Evolutionary conservation across 2,329 filamentous ascomycete genomes (phyloP).

Genomic region (Aspergillus intermedius): DNA sequence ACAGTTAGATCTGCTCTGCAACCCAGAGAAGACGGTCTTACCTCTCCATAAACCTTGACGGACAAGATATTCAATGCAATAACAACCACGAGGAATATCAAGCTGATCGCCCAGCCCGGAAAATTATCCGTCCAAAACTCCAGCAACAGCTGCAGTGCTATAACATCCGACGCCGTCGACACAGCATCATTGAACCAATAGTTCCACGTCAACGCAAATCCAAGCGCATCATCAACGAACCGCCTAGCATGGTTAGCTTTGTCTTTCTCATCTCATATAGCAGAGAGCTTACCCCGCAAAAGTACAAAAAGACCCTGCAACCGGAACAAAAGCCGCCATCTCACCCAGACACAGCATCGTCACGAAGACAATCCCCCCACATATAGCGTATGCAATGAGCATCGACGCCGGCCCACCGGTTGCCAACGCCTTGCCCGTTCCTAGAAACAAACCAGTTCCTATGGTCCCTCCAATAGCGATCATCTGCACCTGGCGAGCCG

Average conservation of each 20-base stretch:
- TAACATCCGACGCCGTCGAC: slow-evolving; percentile 54
- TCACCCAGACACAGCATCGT: slow-evolving; percentile 56
- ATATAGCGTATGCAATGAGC: slow-evolving; percentile 52
- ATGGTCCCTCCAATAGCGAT: slow-evolving; percentile 50
- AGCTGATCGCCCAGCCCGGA: slow-evolving; percentile 56
- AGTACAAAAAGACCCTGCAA: slow-evolving; percentile 51
- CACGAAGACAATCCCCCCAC: slow-evolving; percentile 52
- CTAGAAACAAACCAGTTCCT: slow-evolving; percentile 55
- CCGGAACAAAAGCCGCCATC: slow-evolving; percentile 54
- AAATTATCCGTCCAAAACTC: slow-evolving; percentile 58
- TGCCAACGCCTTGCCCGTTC: slow-evolving; percentile 54
- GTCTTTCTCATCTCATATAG: neutral
- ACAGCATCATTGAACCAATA: slow-evolving; percentile 62
- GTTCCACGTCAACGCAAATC: slow-evolving; percentile 42
- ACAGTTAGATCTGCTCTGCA: slow-evolving; percentile 2
- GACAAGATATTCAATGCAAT: slow-evolving; percentile 49
- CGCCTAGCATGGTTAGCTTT: slow-evolving; percentile 20
- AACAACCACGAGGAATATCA: slow-evolving; percentile 55
- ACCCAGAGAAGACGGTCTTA: slow-evolving; percentile 14
- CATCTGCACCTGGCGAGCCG: slow-evolving; percentile 61
- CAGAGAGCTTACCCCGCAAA: slow-evolving; percentile 42
- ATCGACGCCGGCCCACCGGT: slow-evolving; percentile 56
- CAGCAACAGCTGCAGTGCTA: slow-evolving; percentile 53
- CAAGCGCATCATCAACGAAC: slow-evolving; percentile 40
- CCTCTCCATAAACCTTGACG: slow-evolving; percentile 51